These are phyloP conservation scores for Echria macrotheca DNA, from an alignment of 495 filamentous ascomycete genomes.

Conservation along the genomic window DNA sequence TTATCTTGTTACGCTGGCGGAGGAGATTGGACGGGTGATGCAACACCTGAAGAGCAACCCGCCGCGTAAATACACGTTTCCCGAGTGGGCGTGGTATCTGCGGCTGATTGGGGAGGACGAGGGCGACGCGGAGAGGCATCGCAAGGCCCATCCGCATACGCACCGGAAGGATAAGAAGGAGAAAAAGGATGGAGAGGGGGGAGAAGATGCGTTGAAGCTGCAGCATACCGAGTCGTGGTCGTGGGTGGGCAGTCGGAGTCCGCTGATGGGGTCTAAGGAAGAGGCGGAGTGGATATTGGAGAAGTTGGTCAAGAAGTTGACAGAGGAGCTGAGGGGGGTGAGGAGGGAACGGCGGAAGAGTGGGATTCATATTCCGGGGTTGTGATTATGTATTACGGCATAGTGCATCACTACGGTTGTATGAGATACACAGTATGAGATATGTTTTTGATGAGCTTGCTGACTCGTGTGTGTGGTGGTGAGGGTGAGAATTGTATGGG, in stretches of 20 bases:
- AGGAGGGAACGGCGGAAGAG: constrained; percentile 7
- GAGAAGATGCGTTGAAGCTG: constrained; percentile 3
- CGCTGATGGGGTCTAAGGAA: constrained; percentile 64
- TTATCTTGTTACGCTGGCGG: constrained; percentile 62
- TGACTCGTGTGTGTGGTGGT: no score
- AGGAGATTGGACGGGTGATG: constrained; percentile 63
- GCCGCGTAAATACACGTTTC: constrained; percentile 65
- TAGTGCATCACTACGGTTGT: no score
- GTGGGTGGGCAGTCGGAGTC: constrained; percentile 69
- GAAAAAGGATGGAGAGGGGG: constrained; percentile 3
- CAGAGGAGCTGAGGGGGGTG: constrained; percentile 43
- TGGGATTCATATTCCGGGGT: no score
- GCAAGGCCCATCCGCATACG: constrained; percentile 14
- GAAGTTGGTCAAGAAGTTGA: constrained; percentile 50
- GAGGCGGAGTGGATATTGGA: constrained; percentile 82
- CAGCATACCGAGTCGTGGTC: constrained; percentile 49
- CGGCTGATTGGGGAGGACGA: constrained; percentile 69
- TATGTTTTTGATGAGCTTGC: no score
- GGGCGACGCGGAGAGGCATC: constrained; percentile 38
- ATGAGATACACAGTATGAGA: no score
- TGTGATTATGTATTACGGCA: no score
- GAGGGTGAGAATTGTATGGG: no score
- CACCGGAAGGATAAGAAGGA: neutral
- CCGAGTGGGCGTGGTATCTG: constrained; percentile 80
- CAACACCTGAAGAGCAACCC: constrained; percentile 54